Evolutionary conservation across 306 rosid genomes (phyloP).

Genomic region (Castanea crenata): DNA sequence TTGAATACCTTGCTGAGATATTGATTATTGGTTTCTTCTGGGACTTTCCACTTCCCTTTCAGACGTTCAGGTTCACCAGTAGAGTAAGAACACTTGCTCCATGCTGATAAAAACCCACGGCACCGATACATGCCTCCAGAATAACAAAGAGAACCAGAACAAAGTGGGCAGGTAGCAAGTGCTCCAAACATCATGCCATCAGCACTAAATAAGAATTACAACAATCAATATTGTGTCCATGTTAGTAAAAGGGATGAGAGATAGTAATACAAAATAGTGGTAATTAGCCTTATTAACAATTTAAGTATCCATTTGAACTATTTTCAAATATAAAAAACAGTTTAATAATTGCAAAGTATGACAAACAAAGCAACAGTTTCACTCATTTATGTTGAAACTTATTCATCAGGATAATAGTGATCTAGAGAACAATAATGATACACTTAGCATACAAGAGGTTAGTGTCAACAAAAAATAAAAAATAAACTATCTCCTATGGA

Average conservation of each 20-base stretch:
- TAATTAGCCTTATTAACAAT: not conserved
- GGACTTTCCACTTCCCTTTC: constrained; percentile 85
- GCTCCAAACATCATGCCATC: constrained; percentile 99
- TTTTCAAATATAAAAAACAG: not conserved
- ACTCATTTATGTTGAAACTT: not conserved
- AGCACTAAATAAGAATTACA: constrained; percentile 47
- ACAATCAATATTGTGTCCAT: constrained; percentile 1
- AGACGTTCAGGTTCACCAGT: constrained; percentile 61
- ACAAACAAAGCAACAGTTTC: not conserved
- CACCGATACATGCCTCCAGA: constrained; percentile 88
- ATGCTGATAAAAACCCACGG: constrained; percentile 66
- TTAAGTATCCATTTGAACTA: not conserved
- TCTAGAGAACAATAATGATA: not conserved
- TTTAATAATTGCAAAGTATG: not conserved
- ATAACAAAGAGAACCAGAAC: constrained; percentile 69
- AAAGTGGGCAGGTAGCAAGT: constrained; percentile 69
- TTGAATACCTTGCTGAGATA: constrained; percentile 68
- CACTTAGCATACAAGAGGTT: not conserved
- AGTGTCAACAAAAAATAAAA: not conserved
- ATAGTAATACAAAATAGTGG: not conserved
- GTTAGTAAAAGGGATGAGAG: not conserved
- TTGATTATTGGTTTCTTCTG: constrained; percentile 66
- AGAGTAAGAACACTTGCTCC: constrained; percentile 93
- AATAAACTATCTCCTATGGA: not conserved
- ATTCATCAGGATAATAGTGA: not conserved